Percentiles rank a stretch among this genome's conserved stretches.
phyloP scores from a whole-genome alignment of 75 land plant species.

The Picea sitchensis region DNA sequence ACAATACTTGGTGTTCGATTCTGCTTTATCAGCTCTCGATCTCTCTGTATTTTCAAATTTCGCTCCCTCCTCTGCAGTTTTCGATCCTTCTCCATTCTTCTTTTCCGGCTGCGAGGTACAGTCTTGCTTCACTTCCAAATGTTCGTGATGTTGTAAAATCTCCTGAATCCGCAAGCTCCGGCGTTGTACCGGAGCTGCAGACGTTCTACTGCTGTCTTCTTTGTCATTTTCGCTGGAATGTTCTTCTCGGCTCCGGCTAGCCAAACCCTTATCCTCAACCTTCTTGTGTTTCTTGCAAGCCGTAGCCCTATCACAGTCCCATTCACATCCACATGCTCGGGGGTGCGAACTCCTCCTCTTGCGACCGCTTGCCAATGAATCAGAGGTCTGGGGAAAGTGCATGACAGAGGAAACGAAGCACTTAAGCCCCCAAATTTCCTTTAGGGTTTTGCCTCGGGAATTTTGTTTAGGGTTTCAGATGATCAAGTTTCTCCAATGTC shows the following conservation, averaged over 20 bases:
- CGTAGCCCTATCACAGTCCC: not conserved
- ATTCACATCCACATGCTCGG: not conserved
- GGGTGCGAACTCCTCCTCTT: conserved; percentile 9
- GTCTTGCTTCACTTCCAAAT: not conserved
- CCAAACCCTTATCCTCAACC: not conserved
- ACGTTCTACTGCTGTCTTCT: not conserved
- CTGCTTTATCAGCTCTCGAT: not conserved
- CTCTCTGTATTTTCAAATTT: not conserved
- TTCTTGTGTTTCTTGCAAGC: conserved; percentile 1
- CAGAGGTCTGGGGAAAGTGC: not conserved
- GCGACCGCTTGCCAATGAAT: not conserved
- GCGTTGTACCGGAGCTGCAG: not conserved
- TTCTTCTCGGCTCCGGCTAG: too few relatives aligned
- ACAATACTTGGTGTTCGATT: too few relatives aligned
- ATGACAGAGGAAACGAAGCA: not conserved
- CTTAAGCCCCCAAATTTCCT: not conserved
- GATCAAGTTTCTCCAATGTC: too few relatives aligned
- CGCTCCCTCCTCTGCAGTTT: not conserved
- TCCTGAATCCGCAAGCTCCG: conserved; percentile 5
- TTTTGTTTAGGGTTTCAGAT: not conserved
- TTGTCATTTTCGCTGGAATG: not conserved
- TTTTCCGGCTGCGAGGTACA: not conserved
- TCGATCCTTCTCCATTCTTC: not conserved
- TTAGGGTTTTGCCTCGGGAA: too few relatives aligned
- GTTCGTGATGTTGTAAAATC: not conserved